Evolutionary conservation across 129 eudicot genomes (phyloP).

Genomic region (Escallonia herrerae): DNA sequence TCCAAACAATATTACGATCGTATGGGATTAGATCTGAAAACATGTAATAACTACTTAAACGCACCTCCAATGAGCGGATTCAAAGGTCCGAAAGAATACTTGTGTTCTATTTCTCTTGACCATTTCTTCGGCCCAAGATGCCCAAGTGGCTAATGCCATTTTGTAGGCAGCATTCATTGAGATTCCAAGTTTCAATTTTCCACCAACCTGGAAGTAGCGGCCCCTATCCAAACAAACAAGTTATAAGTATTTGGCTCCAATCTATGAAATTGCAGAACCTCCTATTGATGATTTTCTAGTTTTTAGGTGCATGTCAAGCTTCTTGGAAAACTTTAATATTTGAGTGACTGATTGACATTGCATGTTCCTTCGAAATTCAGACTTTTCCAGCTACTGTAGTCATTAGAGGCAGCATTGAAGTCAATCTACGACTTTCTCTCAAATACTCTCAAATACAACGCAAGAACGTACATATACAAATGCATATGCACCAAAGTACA

Average conservation of each 20-base stretch:
- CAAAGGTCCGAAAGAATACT: constrained; percentile 88
- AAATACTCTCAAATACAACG: too few species aligned
- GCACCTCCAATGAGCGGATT: constrained; percentile 92
- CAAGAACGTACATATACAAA: too few species aligned
- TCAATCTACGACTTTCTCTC: too few species aligned
- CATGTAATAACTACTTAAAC: constrained; percentile 7
- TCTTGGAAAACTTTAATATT: too few species aligned
- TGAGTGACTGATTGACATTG: too few species aligned
- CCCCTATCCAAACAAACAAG: constrained; percentile 59
- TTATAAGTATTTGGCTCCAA: constrained; percentile 14
- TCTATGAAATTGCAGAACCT: too few species aligned
- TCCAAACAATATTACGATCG: background rate
- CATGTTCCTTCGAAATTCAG: too few species aligned
- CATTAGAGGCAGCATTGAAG: too few species aligned
- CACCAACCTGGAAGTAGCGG: constrained; percentile 69
- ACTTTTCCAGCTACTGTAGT: too few species aligned
- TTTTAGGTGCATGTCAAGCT: too few species aligned
- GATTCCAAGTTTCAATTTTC: constrained; percentile 78
- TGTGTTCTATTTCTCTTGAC: constrained; percentile 61
- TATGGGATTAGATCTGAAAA: background rate
- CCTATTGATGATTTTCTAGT: too few species aligned
- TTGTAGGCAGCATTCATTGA: constrained; percentile 49
- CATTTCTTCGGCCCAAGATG: constrained; percentile 69
- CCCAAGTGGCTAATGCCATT: constrained; percentile 75
- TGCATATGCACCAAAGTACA: too few species aligned